Evolutionary conservation across 352 stramenopile genomes (phyloP), one percentile per base, ranked within the genome.

Genomic region (Pythium rhizo-oryzae): DNA sequence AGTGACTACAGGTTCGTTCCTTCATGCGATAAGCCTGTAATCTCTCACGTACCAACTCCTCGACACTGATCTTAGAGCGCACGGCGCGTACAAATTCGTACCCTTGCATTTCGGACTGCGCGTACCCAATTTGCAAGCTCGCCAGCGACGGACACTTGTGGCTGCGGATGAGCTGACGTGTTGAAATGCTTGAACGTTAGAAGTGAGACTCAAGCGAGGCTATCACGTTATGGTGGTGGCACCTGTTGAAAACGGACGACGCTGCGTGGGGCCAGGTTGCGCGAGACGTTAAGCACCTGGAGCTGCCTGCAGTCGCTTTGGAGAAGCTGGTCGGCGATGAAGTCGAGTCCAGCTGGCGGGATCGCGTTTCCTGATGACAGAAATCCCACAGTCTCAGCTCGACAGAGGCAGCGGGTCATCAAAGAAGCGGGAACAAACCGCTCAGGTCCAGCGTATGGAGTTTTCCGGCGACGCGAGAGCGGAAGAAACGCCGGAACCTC

Each of bases 31-130:
- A n/a, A n/a, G n/a, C n/a, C n/a, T n/a, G n/a, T n/a, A n/a, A n/a
- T n/a, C n/a, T n/a, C n/a, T n/a, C n/a, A n/a, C n/a, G n/a, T 72
- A 89, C 82, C 52, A 89, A 58, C 30, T 89, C 79, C n/a, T 88
- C 77, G 37, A 89, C 79, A 30, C 79, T 85, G 24, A 83, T 80
- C 23, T 64, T 70, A 19, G 49, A 55, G 2, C 77, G 59, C 19
- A 79, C 75, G 13, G 77, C 66, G 25, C 66, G 66, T 5, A 89
- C 78, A 11, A 91, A 78, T 4, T 57, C 65, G 16, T 69, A 61
- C 1, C 81, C 83, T 35, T 90, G 77, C 0, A 28, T 53, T 15
- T 74, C 60, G 28, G 72, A 79, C 59, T 86, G 81, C 0, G 76
- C 83, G 53, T 89, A 84, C 1, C 67, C 75, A 0, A 90, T 54